Evolutionary conservation across 139 green algal species (phyloP).

Genomic region (Tetradesmus obliquus): DNA sequence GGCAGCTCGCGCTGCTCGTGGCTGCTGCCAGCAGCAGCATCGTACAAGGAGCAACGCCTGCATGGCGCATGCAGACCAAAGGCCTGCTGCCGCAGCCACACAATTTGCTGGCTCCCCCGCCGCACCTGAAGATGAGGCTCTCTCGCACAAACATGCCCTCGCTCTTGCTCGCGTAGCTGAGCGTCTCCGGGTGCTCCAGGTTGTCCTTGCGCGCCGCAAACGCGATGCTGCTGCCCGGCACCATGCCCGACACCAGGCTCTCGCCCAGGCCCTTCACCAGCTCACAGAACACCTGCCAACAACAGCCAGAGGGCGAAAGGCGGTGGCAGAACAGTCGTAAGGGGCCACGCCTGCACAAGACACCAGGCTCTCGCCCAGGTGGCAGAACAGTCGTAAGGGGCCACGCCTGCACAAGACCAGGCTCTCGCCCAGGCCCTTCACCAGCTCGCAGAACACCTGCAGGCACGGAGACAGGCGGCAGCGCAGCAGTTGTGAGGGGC

Average conservation of each 20-base stretch:
- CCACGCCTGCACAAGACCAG: conserved; percentile 86
- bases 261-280: conserved; percentile 93
- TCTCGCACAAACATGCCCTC: conserved; percentile 92
- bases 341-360: conserved; percentile 77
- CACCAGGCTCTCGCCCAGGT: conserved; percentile 96
- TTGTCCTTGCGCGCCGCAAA: conserved; percentile 83
- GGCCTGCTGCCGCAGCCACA: no score
- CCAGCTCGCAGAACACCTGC: conserved; percentile 83
- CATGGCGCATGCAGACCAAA: no score
- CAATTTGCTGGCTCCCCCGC: no score
- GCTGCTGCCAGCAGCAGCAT: no score
- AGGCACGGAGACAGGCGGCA: neutral
- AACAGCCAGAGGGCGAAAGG: neutral
- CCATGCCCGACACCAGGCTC: conserved; percentile 94
- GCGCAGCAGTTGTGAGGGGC: neutral
- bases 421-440: conserved; percentile 91
- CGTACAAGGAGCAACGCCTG: no score
- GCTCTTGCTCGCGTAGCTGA: conserved; percentile 92
- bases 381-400: conserved; percentile 56
- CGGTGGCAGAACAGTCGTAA: conserved; percentile 72
- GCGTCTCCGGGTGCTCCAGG: conserved; percentile 81
- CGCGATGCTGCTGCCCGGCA: conserved; percentile 88
- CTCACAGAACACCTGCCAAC: conserved; percentile 94
- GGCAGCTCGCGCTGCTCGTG: no score
- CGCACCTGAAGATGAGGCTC: conserved; percentile 91